These are phyloP conservation scores for Mortierella antarctica DNA, from an alignment of 192 early-diverging fungal genomes.

Conservation along the genomic window DNA sequence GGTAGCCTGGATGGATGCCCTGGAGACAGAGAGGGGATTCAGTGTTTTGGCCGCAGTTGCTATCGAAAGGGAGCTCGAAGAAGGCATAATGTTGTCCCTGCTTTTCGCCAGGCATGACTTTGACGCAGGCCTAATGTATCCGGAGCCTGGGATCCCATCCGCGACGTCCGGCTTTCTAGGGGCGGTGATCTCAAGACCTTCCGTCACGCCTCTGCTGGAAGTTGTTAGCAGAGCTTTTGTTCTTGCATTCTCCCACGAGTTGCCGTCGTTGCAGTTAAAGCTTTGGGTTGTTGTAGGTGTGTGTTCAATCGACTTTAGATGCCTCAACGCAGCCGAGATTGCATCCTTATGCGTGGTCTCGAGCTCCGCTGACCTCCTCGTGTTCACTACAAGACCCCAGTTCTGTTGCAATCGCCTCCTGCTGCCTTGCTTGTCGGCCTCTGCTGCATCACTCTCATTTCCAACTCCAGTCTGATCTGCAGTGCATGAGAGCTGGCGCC, in stretches of 20 bases:
- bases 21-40: neutral
- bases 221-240: too few relatives aligned
- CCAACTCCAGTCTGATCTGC: too few relatives aligned
- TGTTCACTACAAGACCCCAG: constrained; percentile 7
- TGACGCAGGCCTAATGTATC: neutral
- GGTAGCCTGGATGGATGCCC: constrained; percentile 22
- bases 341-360: constrained; percentile 10
- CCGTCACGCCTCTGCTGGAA: too few relatives aligned
- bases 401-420: neutral
- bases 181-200: too few relatives aligned
- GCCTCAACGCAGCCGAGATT: constrained; percentile 16
- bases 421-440: too few relatives aligned
- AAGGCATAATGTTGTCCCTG: neutral
- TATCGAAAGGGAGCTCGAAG: neutral
- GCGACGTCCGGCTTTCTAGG: too few relatives aligned
- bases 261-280: too few relatives aligned
- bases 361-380: neutral
- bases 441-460: neutral
- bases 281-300: neutral
- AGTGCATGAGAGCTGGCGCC: too few relatives aligned
- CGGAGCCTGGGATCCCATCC: too few relatives aligned
- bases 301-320: constrained; percentile 21
- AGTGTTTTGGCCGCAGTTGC: neutral
- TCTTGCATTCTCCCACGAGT: too few relatives aligned
- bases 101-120: neutral